phyloP scores from a whole-genome alignment of 768 basidiomycete species.

The Calocera viscosa region DNA sequence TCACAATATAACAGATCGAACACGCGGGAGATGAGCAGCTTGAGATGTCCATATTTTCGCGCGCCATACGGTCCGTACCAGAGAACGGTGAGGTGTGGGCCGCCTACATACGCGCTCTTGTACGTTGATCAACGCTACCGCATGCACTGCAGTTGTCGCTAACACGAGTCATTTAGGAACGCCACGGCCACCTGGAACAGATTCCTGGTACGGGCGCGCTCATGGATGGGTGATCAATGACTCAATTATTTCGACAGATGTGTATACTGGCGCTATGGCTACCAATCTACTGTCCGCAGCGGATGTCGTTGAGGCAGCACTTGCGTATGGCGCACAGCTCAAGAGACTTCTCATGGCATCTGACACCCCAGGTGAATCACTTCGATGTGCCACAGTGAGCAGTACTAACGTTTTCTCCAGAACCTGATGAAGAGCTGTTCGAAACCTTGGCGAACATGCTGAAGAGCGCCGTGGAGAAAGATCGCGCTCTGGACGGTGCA shows the following conservation, averaged over 20 bases:
- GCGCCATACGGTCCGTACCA: constrained; percentile 63
- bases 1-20: constrained; percentile 31
- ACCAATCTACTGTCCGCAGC: constrained; percentile 35
- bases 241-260: constrained; percentile 31
- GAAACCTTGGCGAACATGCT: constrained; percentile 44
- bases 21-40: constrained; percentile 20
- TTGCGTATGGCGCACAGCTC: constrained; percentile 20
- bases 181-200: neutral
- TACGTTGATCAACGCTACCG: constrained; percentile 25
- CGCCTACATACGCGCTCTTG: constrained; percentile 59
- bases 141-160: neutral
- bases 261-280: constrained; percentile 45
- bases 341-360: neutral
- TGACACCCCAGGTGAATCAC: constrained; percentile 26
- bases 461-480: constrained; percentile 50
- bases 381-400: constrained; percentile 51
- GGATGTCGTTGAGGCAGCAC: constrained; percentile 12
- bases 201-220: neutral
- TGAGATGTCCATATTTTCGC: constrained; percentile 35
- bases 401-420: constrained; percentile 52
- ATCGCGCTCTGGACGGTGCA: constrained; percentile 44
- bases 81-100: constrained; percentile 69
- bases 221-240: neutral
- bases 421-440: constrained; percentile 43
- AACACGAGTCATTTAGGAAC: neutral